A percentile compares a stretch with the other conserved stretches of the same genome.
These are phyloP conservation scores for Debaryomyces fabryi DNA, from an alignment of 1,139 yeast species.

Conservation along the genomic window DNA sequence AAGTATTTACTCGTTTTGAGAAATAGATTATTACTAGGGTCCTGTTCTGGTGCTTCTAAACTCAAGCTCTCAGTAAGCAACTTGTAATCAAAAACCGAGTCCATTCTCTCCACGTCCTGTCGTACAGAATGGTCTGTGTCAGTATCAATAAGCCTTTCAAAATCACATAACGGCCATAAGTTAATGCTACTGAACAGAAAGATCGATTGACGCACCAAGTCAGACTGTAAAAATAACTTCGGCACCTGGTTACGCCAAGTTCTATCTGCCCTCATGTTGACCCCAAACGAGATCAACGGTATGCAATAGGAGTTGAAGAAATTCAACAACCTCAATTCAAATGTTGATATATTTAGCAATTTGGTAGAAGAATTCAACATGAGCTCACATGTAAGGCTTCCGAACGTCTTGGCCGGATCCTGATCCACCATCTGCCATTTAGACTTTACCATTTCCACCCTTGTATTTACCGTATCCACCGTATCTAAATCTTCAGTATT, in stretches of 20 bases:
- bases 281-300: constrained; percentile 27
- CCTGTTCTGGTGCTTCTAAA: not conserved
- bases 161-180: constrained; percentile 14
- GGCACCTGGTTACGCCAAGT: constrained; percentile 35
- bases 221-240: constrained; percentile 23
- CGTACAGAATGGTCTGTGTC: not conserved
- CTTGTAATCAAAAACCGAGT: constrained; percentile 10
- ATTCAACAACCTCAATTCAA: constrained; percentile 33
- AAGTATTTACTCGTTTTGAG: constrained; percentile 4
- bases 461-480: not conserved
- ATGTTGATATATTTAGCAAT: constrained; percentile 29
- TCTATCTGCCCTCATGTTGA: constrained; percentile 23
- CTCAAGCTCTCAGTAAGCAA: constrained; percentile 1
- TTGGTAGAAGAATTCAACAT: constrained; percentile 16
- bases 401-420: not conserved
- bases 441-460: not conserved
- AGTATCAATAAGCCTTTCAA: constrained; percentile 3
- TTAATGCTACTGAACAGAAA: constrained; percentile 27
- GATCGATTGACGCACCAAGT: constrained; percentile 24
- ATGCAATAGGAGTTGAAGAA: constrained; percentile 34
- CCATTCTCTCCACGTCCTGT: constrained; percentile 3
- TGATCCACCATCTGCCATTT: not conserved
- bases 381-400: constrained; percentile 7
- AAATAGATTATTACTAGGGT: constrained; percentile 1
- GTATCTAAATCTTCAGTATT: not conserved